A percentile compares a stretch with the other conserved stretches of the same genome.
These are phyloP conservation scores for Rhizophora mangle DNA, from an alignment of 345 rosid genomes.

Conservation along the genomic window DNA sequence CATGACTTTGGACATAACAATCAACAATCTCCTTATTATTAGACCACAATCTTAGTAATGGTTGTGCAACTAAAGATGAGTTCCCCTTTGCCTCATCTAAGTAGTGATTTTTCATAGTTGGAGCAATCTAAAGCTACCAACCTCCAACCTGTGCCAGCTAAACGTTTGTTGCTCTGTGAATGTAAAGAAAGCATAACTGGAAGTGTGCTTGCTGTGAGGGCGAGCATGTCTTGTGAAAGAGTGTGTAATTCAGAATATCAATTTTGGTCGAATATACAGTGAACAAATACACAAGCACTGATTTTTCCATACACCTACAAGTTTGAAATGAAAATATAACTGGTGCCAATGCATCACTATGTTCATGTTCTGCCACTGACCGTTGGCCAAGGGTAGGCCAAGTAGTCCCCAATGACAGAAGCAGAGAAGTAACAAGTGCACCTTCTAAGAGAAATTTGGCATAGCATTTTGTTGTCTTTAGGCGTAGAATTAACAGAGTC, in stretches of 20 bases:
- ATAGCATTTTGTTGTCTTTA: constrained; percentile 4
- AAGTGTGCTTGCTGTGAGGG: no score
- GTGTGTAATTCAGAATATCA: not conserved
- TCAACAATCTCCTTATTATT: not conserved
- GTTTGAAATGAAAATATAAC: not conserved
- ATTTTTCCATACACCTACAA: not conserved
- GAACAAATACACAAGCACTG: not conserved
- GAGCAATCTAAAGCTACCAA: not conserved
- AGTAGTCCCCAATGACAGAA: constrained; percentile 2
- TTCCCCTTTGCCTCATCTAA: constrained; percentile 11
- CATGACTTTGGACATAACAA: not conserved
- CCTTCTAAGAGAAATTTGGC: not conserved
- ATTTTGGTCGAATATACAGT: constrained; percentile 19
- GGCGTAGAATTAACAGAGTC: not conserved
- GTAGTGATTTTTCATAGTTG: not conserved
- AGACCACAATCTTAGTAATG: not conserved
- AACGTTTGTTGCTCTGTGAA: not conserved
- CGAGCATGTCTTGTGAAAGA: not conserved
- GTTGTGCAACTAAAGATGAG: not conserved
- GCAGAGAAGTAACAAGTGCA: not conserved
- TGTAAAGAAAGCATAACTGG: not conserved
- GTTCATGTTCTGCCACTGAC: not conserved
- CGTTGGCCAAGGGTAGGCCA: constrained; percentile 3
- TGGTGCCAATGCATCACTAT: not conserved
- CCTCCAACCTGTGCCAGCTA: constrained; percentile 10